Conservation (phyloP, 164 flowering plant species). For the Annona squamosa region DNA sequence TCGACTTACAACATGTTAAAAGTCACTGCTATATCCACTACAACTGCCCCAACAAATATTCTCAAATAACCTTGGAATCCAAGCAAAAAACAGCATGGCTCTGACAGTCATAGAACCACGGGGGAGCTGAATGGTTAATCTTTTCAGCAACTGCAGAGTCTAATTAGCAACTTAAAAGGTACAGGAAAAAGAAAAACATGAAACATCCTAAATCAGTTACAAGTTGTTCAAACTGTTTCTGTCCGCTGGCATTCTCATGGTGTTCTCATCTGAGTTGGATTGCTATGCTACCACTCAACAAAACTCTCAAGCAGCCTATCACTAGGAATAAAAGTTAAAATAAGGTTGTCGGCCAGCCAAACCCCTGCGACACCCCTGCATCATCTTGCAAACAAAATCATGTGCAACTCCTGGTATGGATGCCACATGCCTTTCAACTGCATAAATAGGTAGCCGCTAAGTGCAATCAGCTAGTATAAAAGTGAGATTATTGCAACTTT, state of each 20-base stretch:
- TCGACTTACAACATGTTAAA: too few species aligned
- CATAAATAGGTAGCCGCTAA: neutral
- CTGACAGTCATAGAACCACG: neutral
- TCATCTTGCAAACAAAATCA: neutral
- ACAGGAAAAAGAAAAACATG: neutral
- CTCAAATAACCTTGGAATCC: too few species aligned
- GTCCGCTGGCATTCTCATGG: neutral
- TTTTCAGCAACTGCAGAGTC: neutral
- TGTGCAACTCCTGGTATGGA: neutral
- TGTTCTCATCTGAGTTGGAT: neutral
- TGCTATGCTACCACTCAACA: neutral
- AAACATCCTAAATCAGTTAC: neutral
- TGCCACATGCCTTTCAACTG: slow-evolving; percentile 1
- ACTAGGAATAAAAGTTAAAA: neutral
- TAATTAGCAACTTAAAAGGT: neutral
- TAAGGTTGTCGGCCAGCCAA: neutral
- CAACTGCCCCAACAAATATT: too few species aligned
- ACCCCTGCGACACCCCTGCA: neutral
- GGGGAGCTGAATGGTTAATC: neutral
- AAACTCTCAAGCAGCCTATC: neutral
- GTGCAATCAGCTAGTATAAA: neutral
- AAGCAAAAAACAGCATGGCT: too few species aligned
- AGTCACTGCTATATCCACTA: too few species aligned
- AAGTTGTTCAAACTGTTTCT: slow-evolving; percentile 1
- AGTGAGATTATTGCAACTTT: too few species aligned